phyloP scores from a whole-genome alignment of 169 alveolate species.

The Eimeria praecox region DNA sequence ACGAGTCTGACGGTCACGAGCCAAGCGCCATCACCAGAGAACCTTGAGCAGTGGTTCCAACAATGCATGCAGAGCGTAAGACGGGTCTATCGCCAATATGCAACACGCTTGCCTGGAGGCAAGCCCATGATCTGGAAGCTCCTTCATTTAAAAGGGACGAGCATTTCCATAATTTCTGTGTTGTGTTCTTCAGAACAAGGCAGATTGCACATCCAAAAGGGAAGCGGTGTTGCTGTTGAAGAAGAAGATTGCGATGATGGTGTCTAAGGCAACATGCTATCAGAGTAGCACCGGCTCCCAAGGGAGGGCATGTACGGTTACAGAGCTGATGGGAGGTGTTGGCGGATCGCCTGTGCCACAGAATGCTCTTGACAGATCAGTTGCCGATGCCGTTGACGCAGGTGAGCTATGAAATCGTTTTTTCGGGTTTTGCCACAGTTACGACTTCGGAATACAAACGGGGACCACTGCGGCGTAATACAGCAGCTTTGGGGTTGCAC shows the following conservation, averaged over 20 bases:
- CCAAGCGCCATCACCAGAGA: background rate
- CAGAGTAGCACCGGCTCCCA: background rate
- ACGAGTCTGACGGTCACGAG: conserved; percentile 37
- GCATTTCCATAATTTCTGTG: background rate
- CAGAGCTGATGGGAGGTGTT: conserved; percentile 56
- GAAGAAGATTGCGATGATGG: background rate
- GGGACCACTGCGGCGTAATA: background rate
- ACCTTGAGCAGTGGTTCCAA: background rate
- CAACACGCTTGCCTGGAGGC: background rate
- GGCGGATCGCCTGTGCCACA: conserved; percentile 29
- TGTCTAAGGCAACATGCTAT: background rate
- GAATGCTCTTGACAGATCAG: conserved; percentile 56
- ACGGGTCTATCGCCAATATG: background rate
- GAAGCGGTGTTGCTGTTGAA: background rate
- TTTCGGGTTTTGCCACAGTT: background rate
- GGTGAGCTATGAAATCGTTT: background rate
- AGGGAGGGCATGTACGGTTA: conserved; percentile 30
- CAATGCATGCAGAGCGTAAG: background rate
- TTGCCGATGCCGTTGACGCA: conserved; percentile 1
- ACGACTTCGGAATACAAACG: background rate
- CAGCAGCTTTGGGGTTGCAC: background rate
- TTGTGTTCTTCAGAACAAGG: background rate
- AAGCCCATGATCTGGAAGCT: background rate
- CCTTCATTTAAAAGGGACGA: background rate
- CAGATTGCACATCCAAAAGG: background rate